Percentiles rank a stretch among this genome's conserved stretches.
Conservation (phyloP, 108 stramenopile genomes). For the Fragilaria crotonensis region DNA sequence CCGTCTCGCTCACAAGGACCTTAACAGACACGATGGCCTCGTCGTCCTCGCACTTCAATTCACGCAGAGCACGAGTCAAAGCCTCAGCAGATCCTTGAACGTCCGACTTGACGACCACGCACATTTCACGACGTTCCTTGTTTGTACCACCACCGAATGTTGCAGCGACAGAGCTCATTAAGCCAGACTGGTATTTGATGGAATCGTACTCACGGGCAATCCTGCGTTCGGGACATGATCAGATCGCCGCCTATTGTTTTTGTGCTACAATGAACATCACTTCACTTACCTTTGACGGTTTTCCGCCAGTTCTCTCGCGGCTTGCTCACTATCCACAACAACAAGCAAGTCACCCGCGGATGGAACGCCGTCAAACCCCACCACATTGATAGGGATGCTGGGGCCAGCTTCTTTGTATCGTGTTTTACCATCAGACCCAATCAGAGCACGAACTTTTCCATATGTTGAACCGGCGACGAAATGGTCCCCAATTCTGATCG, state of each 20-base stretch:
- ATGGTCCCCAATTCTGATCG: constrained; percentile 84
- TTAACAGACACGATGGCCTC: constrained; percentile 79
- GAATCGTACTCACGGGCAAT: constrained; percentile 70
- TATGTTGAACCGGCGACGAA: constrained; percentile 90
- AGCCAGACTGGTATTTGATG: constrained; percentile 63
- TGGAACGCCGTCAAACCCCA: constrained; percentile 85
- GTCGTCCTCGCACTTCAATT: constrained; percentile 83
- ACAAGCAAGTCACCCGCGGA: constrained; percentile 84
- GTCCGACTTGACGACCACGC: constrained; percentile 92
- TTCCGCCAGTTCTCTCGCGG: constrained; percentile 71
- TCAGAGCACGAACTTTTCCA: constrained; percentile 82
- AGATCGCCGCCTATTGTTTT: too few relatives aligned
- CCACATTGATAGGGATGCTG: constrained; percentile 79
- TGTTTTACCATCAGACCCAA: constrained; percentile 74
- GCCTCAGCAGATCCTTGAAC: constrained; percentile 94
- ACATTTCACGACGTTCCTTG: constrained; percentile 82
- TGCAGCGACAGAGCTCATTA: constrained; percentile 71
- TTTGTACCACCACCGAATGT: constrained; percentile 53
- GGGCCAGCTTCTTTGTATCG: constrained; percentile 84
- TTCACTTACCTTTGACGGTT: constrained; percentile 49
- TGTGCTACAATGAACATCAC: background rate
- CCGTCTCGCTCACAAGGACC: constrained; percentile 85
- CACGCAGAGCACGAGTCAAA: constrained; percentile 73
- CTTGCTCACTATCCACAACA: constrained; percentile 72
- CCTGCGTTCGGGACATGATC: constrained; percentile 15